These are phyloP conservation scores for Daldinia eschscholtzii DNA, from an alignment of 2,329 filamentous ascomycete species.

Conservation along the genomic window DNA sequence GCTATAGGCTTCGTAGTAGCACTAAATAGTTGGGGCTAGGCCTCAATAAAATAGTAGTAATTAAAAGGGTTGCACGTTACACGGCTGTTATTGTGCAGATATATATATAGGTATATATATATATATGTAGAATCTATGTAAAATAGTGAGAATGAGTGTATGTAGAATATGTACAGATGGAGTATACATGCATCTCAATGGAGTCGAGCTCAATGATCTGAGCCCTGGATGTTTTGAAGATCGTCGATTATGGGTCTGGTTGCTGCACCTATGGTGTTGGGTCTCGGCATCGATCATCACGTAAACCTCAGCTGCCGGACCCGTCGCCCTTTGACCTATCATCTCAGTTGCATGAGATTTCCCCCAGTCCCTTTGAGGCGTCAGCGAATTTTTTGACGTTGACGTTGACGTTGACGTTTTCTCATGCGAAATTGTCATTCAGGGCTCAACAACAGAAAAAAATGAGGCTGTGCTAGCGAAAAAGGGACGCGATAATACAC, in stretches of 20 bases:
- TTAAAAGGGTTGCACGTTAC: slow-evolving; percentile 18
- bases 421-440: slow-evolving; percentile 18
- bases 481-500: slow-evolving; percentile 25
- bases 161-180: background rate
- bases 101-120: background rate
- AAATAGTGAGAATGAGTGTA: background rate
- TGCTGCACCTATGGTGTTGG: slow-evolving; percentile 31
- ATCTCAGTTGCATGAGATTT: slow-evolving; percentile 14
- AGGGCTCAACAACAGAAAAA: slow-evolving; percentile 27
- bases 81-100: background rate
- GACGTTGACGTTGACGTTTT: slow-evolving; percentile 1
- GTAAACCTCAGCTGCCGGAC: slow-evolving; percentile 36
- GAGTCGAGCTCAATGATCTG: slow-evolving; percentile 36
- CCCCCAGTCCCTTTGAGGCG: background rate
- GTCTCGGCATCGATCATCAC: slow-evolving; percentile 36
- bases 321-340: slow-evolving; percentile 23
- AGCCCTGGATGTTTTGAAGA: slow-evolving; percentile 36
- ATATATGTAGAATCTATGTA: background rate
- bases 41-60: slow-evolving; percentile 22
- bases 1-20: slow-evolving; percentile 1
- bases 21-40: background rate
- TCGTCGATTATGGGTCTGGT: slow-evolving; percentile 35
- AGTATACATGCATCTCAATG: slow-evolving; percentile 2
- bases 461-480: slow-evolving; percentile 36
- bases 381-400: slow-evolving; percentile 14